Evolutionary conservation across 176 grass and related monocot species (phyloP), one percentile per base, ranked within the genome.

Genomic region (Luzula sylvatica): DNA sequence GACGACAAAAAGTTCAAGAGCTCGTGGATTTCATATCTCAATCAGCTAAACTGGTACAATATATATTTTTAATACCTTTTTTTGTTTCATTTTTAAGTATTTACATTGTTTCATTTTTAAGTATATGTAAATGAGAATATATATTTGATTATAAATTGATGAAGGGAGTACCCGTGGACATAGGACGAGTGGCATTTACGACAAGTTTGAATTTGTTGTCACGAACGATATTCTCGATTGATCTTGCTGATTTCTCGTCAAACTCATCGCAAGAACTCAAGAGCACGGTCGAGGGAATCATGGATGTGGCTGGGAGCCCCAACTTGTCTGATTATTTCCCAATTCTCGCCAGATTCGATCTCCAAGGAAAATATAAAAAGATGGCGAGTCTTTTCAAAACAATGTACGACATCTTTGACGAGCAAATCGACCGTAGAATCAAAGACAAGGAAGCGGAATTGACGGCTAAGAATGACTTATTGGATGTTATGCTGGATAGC

Each of bases 301-400:
- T 82, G 78, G 69, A 3, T 14, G 23, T 67, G 8, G 41, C 49
- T 0, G 32, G 53, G 4, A 51, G 8, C 27, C 46, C 66, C 16
- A 78, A 87, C 65, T 4, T 81, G 2, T 85, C 81, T 0, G 81
- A 68, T 75, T 65, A 78, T 22, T 72, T 78, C 21, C 78, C 83
- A 1, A 15, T 24, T 9, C 26, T 88, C 7, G 35, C 74, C 20
- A 13, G 26, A 2, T 7, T 54, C 11, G 87, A 93, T 41, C 55
- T 73, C 7, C 76, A 81, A 56, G 72, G 83, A 28, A 23, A 1
- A 21, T 27, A 43, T 9, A 53, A 55, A 12, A 17, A 24, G 0
- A 8, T 74, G 5, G 23, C 21, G 1, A 15, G 1, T 0, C 28
- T 16, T 55, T 0, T 85, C 4, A 26, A 5, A 11, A 58, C 7